A percentile compares a stretch with the other conserved stretches of the same genome.
Conservation (phyloP, 345 rosid genomes). For the Eucalyptus coolabah region DNA sequence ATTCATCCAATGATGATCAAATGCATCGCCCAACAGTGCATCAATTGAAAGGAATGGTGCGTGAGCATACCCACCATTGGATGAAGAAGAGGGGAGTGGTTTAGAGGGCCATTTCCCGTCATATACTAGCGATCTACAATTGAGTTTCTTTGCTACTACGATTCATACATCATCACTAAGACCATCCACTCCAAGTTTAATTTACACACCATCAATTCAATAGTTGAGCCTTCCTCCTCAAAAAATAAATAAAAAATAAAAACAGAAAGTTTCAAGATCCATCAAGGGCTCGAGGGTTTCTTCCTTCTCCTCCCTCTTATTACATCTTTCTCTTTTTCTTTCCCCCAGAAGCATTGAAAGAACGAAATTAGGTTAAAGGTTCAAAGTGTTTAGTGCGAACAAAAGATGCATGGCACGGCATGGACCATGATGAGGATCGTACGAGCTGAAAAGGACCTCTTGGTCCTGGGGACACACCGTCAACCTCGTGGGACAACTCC, state of each 20-base stretch:
- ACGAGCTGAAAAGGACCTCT: neutral
- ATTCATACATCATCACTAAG: neutral
- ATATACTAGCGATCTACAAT: neutral
- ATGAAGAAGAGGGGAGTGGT: neutral
- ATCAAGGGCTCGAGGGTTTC: neutral
- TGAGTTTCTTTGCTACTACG: neutral
- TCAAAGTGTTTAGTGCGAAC: neutral
- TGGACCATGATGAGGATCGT: neutral
- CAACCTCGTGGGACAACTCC: neutral
- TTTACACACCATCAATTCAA: neutral
- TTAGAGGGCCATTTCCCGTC: neutral
- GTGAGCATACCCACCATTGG: neutral
- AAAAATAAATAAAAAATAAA: neutral
- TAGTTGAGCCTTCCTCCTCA: neutral
- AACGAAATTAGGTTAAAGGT: neutral
- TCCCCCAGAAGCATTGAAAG: neutral
- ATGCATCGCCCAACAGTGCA: neutral
- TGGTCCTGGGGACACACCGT: neutral
- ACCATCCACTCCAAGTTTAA: neutral
- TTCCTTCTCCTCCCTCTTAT: neutral
- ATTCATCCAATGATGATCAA: neutral
- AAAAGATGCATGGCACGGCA: neutral
- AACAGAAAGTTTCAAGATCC: neutral
- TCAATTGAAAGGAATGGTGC: neutral
- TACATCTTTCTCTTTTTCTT: neutral